Evolutionary conservation across 2,329 filamentous ascomycete species (phyloP).

Genomic region (Cladosporium oxysporum): DNA sequence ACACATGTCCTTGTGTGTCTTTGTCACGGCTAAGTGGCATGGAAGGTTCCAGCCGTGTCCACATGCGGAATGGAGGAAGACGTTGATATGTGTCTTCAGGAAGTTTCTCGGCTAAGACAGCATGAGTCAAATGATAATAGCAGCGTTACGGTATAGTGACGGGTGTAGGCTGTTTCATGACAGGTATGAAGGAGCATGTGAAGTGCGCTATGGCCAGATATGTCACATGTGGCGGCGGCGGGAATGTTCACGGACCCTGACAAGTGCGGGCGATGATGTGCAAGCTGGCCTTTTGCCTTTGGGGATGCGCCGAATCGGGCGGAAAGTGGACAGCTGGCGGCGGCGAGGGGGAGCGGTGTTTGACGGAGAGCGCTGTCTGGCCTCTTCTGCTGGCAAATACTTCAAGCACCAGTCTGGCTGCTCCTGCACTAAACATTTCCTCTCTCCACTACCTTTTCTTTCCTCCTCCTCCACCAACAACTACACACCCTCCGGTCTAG

Average conservation of each 20-base stretch:
- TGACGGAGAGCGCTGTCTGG: conserved; percentile 17
- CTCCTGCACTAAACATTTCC: conserved; percentile 12
- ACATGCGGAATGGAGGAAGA: not conserved
- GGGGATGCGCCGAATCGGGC: not conserved
- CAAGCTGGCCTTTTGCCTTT: conserved; percentile 10
- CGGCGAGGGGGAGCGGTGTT: not conserved
- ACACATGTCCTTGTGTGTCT: not conserved
- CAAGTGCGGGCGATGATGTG: conserved; percentile 11
- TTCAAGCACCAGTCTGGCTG: conserved; percentile 20
- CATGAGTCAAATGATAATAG: not conserved
- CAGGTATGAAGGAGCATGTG: conserved; percentile 11
- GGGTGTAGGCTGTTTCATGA: conserved; percentile 2
- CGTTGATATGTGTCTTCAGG: conserved; percentile 1
- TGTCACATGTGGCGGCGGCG: not conserved
- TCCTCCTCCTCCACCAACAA: not conserved
- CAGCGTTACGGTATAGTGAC: conserved; percentile 6
- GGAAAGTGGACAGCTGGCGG: conserved; percentile 19
- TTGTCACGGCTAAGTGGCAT: not conserved
- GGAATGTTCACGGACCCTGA: conserved; percentile 12
- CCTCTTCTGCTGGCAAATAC: conserved; percentile 19
- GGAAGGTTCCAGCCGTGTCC: not conserved
- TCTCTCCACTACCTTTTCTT: conserved; percentile 8
- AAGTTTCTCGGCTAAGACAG: not conserved
- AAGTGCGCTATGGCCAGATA: conserved; percentile 10
- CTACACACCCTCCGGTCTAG: conserved; percentile 14